Conservation (phyloP, 441 rosid species). For the Breynia disticha region DNA sequence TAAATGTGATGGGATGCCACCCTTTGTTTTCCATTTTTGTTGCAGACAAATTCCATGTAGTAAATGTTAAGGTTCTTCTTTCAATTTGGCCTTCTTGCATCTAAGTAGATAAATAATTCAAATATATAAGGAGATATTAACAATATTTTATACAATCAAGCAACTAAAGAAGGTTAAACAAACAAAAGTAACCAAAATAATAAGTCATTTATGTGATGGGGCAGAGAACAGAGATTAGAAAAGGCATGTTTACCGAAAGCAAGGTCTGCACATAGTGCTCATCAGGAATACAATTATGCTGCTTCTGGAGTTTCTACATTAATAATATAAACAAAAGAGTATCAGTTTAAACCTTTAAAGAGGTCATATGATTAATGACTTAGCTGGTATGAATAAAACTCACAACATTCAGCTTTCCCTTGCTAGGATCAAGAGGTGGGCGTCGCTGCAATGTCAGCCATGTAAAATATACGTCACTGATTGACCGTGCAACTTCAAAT, state of each 20-base stretch:
- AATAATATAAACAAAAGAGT: not conserved
- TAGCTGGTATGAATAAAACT: conserved; percentile 26
- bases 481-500: conserved; percentile 2
- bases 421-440: conserved; percentile 46
- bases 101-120: conserved; percentile 21
- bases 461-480: not conserved
- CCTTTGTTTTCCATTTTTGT: conserved; percentile 47
- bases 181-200: not conserved
- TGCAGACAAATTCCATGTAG: conserved; percentile 64
- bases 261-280: conserved; percentile 88
- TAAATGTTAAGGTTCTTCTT: conserved; percentile 79
- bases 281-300: conserved; percentile 92
- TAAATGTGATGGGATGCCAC: conserved; percentile 87
- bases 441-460: conserved; percentile 45
- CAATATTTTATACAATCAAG: not conserved
- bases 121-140: no score
- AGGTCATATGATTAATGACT: no score
- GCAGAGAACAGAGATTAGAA: not conserved
- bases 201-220: no score
- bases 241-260: conserved; percentile 52
- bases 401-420: conserved; percentile 58
- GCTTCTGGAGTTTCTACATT: conserved; percentile 62
- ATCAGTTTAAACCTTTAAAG: not conserved
- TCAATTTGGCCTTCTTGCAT: conserved; percentile 68
- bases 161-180: not conserved